Base-by-base conservation (phyloP, 1,139 yeast species). In the Zygosaccharomyces sapae region DNA sequence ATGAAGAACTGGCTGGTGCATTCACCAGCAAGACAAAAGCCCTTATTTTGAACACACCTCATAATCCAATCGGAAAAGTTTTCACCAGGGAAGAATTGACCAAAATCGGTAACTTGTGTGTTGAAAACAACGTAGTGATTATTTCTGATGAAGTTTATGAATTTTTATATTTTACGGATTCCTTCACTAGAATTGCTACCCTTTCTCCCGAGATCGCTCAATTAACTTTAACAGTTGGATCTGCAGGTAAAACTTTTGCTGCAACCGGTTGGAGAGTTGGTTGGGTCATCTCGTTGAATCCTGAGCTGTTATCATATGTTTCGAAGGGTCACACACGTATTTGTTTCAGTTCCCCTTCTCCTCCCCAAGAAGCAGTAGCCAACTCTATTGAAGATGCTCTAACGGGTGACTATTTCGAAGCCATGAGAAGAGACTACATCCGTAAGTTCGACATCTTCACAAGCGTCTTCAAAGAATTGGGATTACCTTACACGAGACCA, bases 251-350 rank as follows among this genome's bases (percentile, higher is more conserved):
- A 69, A 83, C 96, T 0, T 92, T 92, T 71, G 95, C 96, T 22
- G 96, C 96, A 36, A 92, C 98, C 24, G 98, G 98, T 47, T 92
- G 97, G 97, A 81, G 98, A 72, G 79, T 92, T 46, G 98, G 98
- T 45, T 92, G 95, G 92, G 77, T 90, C 33, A 83, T 90, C 54
- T 97, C 97, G 5, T 41, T 55, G 41, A 84, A 86, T 45, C 76
- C 86, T n/a, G 84, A 83, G 20, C 73, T 90, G 57, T 75, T 92
- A 60, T 80, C 83, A 56, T 87, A 86, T 63, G 95, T 83, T 3
- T 77, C 89, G 8, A 81, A 87, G 31, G 98, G 97, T 1, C 96
- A 92, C 67, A 88, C 96, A 1, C 79, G 98, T 68, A 88, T 89
- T 56, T 86, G 95, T 63, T 88, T 88, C 68, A 76, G 92, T 6